These are phyloP conservation scores for Gossypium mustelinum DNA, from an alignment of 345 rosid species.

Conservation along the genomic window DNA sequence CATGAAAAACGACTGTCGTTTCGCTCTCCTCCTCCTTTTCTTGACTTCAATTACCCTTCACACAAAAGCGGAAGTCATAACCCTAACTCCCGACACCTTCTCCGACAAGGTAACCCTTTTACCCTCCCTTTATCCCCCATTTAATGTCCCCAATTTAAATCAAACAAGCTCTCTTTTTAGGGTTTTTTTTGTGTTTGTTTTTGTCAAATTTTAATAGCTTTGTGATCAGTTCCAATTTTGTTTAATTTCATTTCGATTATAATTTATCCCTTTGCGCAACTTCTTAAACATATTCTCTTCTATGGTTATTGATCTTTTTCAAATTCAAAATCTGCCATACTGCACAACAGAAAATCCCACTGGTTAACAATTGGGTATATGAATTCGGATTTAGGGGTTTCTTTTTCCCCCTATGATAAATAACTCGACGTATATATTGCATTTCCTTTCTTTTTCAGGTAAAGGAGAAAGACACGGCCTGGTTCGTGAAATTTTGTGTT, in stretches of 20 bases:
- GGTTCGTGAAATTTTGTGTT: constrained; percentile 97
- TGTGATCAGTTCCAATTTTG: too few relatives aligned
- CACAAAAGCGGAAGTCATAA: constrained; percentile 65
- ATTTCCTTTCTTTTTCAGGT: constrained; percentile 32
- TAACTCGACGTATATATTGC: not conserved
- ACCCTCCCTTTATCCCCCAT: not conserved
- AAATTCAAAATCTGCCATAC: not conserved
- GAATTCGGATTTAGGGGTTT: not conserved
- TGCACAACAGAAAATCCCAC: not conserved
- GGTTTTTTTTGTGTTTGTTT: not conserved
- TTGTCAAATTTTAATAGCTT: too few relatives aligned
- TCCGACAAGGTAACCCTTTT: constrained; percentile 67
- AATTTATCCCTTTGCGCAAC: not conserved
- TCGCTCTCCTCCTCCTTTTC: constrained; percentile 31
- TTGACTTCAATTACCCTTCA: constrained; percentile 18
- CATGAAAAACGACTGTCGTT: constrained; percentile 24
- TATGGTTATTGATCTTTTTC: not conserved
- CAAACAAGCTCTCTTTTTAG: not conserved
- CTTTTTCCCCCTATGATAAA: not conserved
- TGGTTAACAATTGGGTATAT: not conserved
- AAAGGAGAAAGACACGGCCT: constrained; percentile 93
- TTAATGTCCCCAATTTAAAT: not conserved
- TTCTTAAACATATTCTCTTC: not conserved
- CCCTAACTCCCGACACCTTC: constrained; percentile 84
- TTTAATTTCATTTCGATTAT: too few relatives aligned